Evolutionary conservation across 2,329 filamentous ascomycete species (phyloP).

Genomic region (Fusarium xyrophilum): DNA sequence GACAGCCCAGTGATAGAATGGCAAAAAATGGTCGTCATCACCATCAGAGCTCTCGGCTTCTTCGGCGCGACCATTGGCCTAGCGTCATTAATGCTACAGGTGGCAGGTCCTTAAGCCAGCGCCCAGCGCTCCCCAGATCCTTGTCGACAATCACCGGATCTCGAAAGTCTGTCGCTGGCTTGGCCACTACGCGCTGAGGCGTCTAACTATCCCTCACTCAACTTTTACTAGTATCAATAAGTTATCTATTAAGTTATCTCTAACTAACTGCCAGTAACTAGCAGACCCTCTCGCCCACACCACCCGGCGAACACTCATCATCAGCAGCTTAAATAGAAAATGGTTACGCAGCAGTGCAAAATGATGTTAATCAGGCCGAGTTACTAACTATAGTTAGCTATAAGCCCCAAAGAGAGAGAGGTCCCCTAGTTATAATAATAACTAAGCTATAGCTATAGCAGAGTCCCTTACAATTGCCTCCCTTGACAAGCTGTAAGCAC

Average conservation of each 20-base stretch:
- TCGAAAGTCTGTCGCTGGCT: constrained; percentile 4
- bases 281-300: not conserved
- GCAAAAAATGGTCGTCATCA: constrained; percentile 19
- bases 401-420: too few relatives aligned
- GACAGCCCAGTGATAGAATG: not conserved
- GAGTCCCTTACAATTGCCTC: too few relatives aligned
- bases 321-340: too few relatives aligned
- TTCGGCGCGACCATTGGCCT: constrained; percentile 13
- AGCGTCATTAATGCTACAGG: not conserved
- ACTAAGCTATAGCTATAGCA: too few relatives aligned
- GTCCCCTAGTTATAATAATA: too few relatives aligned
- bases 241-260: too few relatives aligned
- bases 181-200: constrained; percentile 29
- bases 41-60: not conserved
- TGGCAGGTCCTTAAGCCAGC: not conserved
- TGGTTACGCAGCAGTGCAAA: too few relatives aligned
- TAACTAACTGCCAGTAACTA: not conserved
- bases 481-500: constrained; percentile 31
- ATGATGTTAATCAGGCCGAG: too few relatives aligned
- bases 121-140: constrained; percentile 8
- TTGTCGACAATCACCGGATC: constrained; percentile 27
- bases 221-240: too few relatives aligned
- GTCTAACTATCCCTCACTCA: not conserved
- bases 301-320: not conserved
- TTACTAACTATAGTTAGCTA: too few relatives aligned